Conservation (phyloP, 441 rosid genomes). For the Pelargonium cotyledonis region DNA sequence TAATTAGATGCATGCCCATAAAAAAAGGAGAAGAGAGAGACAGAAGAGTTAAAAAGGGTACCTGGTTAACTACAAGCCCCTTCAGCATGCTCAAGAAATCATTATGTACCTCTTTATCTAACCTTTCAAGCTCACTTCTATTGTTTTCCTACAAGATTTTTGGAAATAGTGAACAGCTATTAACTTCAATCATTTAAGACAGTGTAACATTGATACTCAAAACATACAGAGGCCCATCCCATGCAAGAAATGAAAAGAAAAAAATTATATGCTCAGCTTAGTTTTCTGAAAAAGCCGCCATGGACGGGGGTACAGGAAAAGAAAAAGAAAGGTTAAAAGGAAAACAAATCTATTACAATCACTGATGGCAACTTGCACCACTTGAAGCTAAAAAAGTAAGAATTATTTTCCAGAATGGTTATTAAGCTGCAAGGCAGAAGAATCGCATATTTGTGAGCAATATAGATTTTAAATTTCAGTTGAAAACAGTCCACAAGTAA, state of each 20-base stretch:
- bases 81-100: constrained; percentile 82
- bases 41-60: constrained; percentile 19
- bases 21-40: neutral
- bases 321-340: neutral
- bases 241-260: neutral
- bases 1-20: neutral
- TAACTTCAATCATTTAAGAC: neutral
- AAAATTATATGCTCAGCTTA: neutral
- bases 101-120: constrained; percentile 63
- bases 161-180: constrained; percentile 1
- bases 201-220: too few relatives aligned
- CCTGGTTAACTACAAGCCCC: constrained; percentile 89
- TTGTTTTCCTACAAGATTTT: constrained; percentile 63
- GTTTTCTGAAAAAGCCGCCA: neutral
- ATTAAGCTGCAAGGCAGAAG: too few relatives aligned
- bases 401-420: too few relatives aligned
- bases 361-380: neutral
- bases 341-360: neutral
- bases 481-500: too few relatives aligned
- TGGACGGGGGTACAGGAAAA: neutral
- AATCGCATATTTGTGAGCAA: too few relatives aligned
- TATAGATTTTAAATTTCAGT: too few relatives aligned
- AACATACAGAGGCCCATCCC: too few relatives aligned
- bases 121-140: constrained; percentile 71
- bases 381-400: too few relatives aligned